Evolutionary conservation across 345 rosid species (phyloP), one percentile per base, ranked within the genome.

Genomic region (Carallia pectinifolia): DNA sequence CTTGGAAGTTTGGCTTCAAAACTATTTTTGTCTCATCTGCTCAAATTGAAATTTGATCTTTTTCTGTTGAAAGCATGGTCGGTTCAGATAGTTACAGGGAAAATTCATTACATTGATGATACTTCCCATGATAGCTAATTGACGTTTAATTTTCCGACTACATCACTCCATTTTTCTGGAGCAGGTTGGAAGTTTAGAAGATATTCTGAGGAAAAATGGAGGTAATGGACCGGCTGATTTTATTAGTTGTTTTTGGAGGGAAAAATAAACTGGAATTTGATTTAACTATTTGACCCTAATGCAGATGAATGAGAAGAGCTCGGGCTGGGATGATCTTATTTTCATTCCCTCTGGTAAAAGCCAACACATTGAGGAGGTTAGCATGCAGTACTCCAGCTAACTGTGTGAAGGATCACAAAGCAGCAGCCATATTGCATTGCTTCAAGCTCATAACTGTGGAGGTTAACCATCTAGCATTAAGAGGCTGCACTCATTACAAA

Each of bases 331-430:
- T 62, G 97, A 95, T 86, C 74, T 91, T 59, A 86, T 92, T 64
- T 92, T 95, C 79, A 84, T 92, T 79, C 97, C 97, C 64, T 97
- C 97, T 1, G 97, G 97, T 72, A 86, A 91, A 85, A 90, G 88
- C 71, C 88, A 90, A 77, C 99, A 95, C 85, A 83, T 91, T 79
- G 89, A 90, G 36, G 92, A 90, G 60, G 81, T 86, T 70, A 69
- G 54, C 5, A 55, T 53, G 58, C 34, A 27, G 63, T 54, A 54
- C 48, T 78, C 4, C 16, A 44, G 50, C 4, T 10, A 44, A 44
- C 50, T 4, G 5, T 44, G 50, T 0, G 50, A 44, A 44, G 50
- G 16, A 44, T 44, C 4, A 44, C 16, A 44, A 44, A 12, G 50
- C 50, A 44, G 50, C 17, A 44, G 12, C 16, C 50, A 12, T 44